Evolutionary conservation across 306 rosid species (phyloP), one percentile per base, ranked within the genome.

Genomic region (Parietaria judaica): DNA sequence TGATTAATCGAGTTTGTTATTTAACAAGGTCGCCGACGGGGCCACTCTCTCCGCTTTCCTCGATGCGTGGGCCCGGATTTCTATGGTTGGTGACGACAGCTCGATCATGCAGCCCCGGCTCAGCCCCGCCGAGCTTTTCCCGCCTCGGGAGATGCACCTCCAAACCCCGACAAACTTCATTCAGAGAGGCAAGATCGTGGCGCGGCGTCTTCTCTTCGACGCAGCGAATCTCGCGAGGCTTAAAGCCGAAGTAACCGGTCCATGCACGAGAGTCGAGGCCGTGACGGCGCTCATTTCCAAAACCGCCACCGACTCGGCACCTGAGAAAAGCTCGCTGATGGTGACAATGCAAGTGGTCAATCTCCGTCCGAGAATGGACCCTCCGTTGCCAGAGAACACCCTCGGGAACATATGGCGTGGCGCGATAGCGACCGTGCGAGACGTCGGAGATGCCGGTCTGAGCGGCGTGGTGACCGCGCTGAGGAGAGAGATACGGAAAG

Each of bases 261-360:
- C 72, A 39, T 39, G 44, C 11, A 14, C 71, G 11, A 45, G 66
- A 7, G 70, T 71, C 15, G 74, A 71, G 39, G 71, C 53, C 7
- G 54, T 66, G 60, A 54, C 71, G 14, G 56, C 71, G 56, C 63
- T 66, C 7, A 35, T 66, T 51, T 56, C 70, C 34, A 70, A 51
- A 38, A 23, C 61, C 11, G 57, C 50, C 59, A 31, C 41, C 60
- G 34, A 64, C 11, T 59, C 70, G 0, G 52, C 38, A n/a, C 41
- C 13, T 14, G 11, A 14, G 14, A 14, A 35, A 17, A 36, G 13
- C 54, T 15, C 58, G 38, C 35, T 54, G 14, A 54, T 54, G 44
- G 61, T 36, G 34, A 65, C 64, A 23, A 48, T 39, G 44, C 66
- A 53, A 9, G 62, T 11, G 66, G 76, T 53, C 60, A 38, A 65